phyloP scores from a whole-genome alignment of 1,139 yeast genomes.

The Nadsonia commutata region DNA sequence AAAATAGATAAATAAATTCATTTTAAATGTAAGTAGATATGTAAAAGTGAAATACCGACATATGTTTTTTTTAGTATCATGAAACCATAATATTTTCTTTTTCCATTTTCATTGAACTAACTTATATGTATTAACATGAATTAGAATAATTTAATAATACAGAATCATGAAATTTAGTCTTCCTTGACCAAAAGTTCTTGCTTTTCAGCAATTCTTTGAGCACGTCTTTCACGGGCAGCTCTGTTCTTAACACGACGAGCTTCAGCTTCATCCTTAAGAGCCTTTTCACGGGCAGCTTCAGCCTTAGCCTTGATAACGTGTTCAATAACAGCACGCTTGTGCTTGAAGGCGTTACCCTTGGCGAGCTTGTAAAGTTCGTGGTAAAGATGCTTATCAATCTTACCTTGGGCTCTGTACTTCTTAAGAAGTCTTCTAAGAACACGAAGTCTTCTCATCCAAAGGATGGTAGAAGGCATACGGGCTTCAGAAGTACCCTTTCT shows the following conservation, averaged over 20 bases:
- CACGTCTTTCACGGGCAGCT: constrained; percentile 99
- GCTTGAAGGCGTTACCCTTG: constrained; percentile 60
- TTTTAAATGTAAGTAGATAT: no score
- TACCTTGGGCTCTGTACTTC: constrained; percentile 99
- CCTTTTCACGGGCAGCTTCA: constrained; percentile 98
- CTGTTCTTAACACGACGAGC: constrained; percentile 98
- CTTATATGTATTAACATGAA: not conserved
- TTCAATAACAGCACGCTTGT: constrained; percentile 64
- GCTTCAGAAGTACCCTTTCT: constrained; percentile 99
- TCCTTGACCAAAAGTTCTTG: constrained; percentile 37
- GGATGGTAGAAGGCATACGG: constrained; percentile 95
- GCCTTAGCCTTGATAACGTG: constrained; percentile 99
- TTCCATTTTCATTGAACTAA: not conserved
- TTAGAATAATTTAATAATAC: not conserved
- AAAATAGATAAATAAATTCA: no score
- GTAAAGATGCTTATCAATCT: constrained; percentile 98
- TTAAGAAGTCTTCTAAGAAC: constrained; percentile 97
- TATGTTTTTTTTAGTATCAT: no score
- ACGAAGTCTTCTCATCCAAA: constrained; percentile 99
- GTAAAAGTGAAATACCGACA: no score
- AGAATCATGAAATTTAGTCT: not conserved
- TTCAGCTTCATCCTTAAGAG: constrained; percentile 97
- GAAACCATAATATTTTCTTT: no score
- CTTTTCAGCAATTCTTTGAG: constrained; percentile 94
- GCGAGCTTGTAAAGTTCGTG: constrained; percentile 94